Conservation (phyloP, 2,329 filamentous ascomycete species). For the Talaromyces sp. region DNA sequence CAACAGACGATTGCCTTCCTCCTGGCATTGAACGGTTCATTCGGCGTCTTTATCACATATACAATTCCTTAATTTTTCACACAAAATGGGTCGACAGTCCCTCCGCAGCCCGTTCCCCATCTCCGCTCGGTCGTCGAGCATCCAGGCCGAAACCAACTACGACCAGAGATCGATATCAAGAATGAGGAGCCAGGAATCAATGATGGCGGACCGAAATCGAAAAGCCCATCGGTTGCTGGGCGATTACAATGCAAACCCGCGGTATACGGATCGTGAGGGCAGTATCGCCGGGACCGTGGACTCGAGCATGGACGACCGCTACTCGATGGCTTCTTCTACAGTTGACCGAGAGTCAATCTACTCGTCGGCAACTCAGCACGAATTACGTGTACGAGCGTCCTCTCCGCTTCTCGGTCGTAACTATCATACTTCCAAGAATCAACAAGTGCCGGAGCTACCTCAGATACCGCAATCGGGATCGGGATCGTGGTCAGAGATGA, state of each 20-base stretch:
- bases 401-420: slow-evolving; percentile 15
- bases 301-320: background rate
- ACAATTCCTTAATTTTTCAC: background rate
- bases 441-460: background rate
- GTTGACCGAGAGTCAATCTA: slow-evolving; percentile 1
- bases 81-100: slow-evolving; percentile 13
- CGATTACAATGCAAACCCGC: background rate
- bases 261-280: background rate
- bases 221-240: background rate
- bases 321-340: background rate
- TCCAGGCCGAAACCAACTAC: slow-evolving; percentile 11
- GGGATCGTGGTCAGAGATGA: slow-evolving; percentile 4
- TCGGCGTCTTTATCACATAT: background rate
- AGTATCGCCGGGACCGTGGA: background rate
- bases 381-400: slow-evolving; percentile 14
- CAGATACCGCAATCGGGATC: slow-evolving; percentile 10
- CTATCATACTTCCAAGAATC: slow-evolving; percentile 5
- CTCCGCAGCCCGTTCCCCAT: slow-evolving; percentile 9
- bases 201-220: background rate
- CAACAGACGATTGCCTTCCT: background rate
- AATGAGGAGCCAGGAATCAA: background rate
- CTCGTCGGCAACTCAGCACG: slow-evolving; percentile 2
- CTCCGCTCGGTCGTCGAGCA: slow-evolving; percentile 10
- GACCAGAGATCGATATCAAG: background rate
- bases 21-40: background rate